These are phyloP conservation scores for Mycena citricolor DNA, from an alignment of 1,284 basidiomycete species.

Conservation along the genomic window DNA sequence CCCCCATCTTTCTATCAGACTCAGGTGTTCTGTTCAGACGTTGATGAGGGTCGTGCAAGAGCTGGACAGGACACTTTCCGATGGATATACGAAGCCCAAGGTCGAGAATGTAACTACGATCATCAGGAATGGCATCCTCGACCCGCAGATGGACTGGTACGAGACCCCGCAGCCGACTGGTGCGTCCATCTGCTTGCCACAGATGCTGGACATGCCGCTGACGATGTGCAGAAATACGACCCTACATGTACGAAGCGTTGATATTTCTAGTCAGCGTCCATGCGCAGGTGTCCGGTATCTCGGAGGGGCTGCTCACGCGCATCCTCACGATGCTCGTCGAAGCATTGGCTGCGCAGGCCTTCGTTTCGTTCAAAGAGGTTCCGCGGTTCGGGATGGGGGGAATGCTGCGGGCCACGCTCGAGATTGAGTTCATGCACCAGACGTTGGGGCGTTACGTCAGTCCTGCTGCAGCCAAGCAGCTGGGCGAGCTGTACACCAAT, in stretches of 20 bases:
- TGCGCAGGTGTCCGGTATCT: conserved; percentile 82
- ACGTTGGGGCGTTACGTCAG: conserved; percentile 89
- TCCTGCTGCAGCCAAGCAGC: conserved; percentile 72
- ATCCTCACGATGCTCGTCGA: conserved; percentile 84
- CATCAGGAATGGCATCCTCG: conserved; percentile 78
- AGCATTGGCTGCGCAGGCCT: conserved; percentile 77
- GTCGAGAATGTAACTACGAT: conserved; percentile 65
- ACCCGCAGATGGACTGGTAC: conserved; percentile 86
- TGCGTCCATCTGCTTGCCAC: conserved; percentile 34
- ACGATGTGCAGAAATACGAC: conserved; percentile 75
- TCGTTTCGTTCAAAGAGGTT: conserved; percentile 84
- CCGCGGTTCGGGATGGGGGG: conserved; percentile 95
- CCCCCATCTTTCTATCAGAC: conserved; percentile 16
- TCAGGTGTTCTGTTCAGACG: conserved; percentile 43
- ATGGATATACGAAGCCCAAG: conserved; percentile 84
- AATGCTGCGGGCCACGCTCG: conserved; percentile 96
- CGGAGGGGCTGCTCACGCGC: conserved; percentile 78
- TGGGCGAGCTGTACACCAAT: conserved; percentile 91
- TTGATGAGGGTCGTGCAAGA: conserved; percentile 78
- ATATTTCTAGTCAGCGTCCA: conserved; percentile 91
- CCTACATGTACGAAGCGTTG: conserved; percentile 91
- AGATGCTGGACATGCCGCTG: not conserved
- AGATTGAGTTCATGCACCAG: conserved; percentile 99
- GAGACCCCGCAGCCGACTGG: conserved; percentile 86
- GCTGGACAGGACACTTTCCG: conserved; percentile 86